Percentiles rank a stretch among this genome's conserved stretches.
phyloP scores from a whole-genome alignment of 1,284 basidiomycete species.

The Cryptococcus neoformans region DNA sequence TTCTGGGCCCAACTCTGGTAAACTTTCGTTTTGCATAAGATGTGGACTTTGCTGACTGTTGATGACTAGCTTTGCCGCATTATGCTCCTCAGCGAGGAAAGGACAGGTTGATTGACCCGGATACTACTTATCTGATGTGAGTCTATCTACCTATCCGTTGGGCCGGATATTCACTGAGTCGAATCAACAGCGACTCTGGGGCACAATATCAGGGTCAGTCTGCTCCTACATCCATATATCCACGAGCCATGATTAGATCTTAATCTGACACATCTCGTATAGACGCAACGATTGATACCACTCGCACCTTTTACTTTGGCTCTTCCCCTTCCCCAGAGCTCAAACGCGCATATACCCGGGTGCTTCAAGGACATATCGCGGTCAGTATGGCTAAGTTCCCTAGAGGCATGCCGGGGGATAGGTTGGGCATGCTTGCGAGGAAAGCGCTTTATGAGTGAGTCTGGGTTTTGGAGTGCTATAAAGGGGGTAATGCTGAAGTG shows the following conservation, averaged over 20 bases:
- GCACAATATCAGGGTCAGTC: constrained; percentile 64
- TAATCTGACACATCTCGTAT: constrained; percentile 13
- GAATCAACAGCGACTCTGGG: constrained; percentile 69
- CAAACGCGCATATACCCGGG: constrained; percentile 87
- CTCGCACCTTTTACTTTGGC: constrained; percentile 78
- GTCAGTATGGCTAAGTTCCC: constrained; percentile 88
- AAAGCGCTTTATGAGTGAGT: constrained; percentile 71
- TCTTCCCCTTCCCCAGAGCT: constrained; percentile 69
- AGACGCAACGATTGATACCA: constrained; percentile 92
- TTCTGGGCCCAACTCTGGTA: constrained; percentile 71
- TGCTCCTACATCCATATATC: background rate
- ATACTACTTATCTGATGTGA: constrained; percentile 85
- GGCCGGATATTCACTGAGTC: background rate
- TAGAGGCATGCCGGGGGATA: constrained; percentile 73
- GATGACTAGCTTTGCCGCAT: constrained; percentile 71
- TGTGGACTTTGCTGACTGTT: constrained; percentile 1
- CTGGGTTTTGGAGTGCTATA: background rate
- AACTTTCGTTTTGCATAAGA: constrained; percentile 1
- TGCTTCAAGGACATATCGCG: constrained; percentile 95
- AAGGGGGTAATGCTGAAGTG: background rate
- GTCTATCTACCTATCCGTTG: constrained; percentile 29
- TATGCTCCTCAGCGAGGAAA: constrained; percentile 75
- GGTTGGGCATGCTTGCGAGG: constrained; percentile 80
- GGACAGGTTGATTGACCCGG: constrained; percentile 68
- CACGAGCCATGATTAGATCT: constrained; percentile 10